Evolutionary conservation across 192 early-diverging fungal genomes (phyloP).

Genomic region (Kappamyces sp.): DNA sequence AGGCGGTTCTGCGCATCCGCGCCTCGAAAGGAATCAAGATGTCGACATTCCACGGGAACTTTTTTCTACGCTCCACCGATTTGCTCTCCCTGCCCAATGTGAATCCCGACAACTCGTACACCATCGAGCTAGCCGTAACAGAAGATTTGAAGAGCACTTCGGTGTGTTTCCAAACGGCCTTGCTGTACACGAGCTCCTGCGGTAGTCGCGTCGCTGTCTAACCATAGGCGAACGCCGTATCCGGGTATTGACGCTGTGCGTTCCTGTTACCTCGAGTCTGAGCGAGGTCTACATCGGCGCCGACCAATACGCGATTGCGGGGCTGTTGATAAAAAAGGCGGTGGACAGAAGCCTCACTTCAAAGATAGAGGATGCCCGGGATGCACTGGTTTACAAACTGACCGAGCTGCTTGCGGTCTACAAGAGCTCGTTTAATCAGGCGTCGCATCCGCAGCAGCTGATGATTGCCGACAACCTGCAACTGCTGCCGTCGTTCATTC

Average conservation of each 20-base stretch:
- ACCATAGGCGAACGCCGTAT: conserved; percentile 75
- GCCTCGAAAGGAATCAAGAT: conserved; percentile 85
- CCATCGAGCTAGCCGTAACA: conserved; percentile 72
- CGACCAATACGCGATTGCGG: conserved; percentile 78
- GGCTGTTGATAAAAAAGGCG: conserved; percentile 84
- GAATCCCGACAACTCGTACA: conserved; percentile 85
- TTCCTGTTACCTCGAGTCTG: conserved; percentile 79
- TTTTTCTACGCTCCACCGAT: conserved; percentile 93
- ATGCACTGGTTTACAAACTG: conserved; percentile 80
- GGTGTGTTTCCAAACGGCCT: conserved; percentile 91
- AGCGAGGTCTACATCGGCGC: conserved; percentile 75
- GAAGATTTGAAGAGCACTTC: conserved; percentile 67
- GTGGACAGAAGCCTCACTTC: conserved; percentile 80
- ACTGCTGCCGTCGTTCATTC: conserved; percentile 73
- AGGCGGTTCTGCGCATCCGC: conserved; percentile 89
- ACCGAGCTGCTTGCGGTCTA: conserved; percentile 87
- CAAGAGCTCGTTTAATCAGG: conserved; percentile 71
- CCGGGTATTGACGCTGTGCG: conserved; percentile 80
- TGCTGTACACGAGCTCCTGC: conserved; percentile 81
- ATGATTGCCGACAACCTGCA: conserved; percentile 80
- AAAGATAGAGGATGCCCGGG: conserved; percentile 89
- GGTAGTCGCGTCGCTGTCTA: conserved; percentile 33
- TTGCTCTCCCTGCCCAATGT: conserved; percentile 87
- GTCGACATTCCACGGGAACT: conserved; percentile 92
- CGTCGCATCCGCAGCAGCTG: conserved; percentile 73